These are phyloP conservation scores for Pilasporangium apinafurcum DNA, from an alignment of 352 stramenopile species.

Conservation along the genomic window DNA sequence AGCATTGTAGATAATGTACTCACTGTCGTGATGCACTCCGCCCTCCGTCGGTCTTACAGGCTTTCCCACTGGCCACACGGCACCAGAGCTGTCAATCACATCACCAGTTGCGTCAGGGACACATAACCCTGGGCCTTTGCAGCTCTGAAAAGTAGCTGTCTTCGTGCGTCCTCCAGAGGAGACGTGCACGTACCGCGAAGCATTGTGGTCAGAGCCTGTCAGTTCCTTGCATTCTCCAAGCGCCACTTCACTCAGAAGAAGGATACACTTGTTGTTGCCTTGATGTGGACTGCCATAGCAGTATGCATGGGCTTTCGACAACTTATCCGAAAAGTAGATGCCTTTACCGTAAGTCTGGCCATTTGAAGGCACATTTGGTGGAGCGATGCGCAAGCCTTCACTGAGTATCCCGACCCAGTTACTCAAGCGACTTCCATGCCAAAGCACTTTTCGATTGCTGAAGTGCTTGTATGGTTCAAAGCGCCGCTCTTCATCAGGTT, in stretches of 20 bases:
- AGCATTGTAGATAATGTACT: constrained; percentile 86
- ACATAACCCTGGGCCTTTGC: constrained; percentile 60
- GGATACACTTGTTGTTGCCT: constrained; percentile 39
- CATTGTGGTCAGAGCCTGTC: constrained; percentile 40
- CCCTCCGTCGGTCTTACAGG: constrained; percentile 40
- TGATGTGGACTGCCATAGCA: constrained; percentile 40
- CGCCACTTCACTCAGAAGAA: constrained; percentile 61
- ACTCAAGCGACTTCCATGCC: constrained; percentile 78
- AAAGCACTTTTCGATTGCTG: constrained; percentile 54
- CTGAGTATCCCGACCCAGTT: constrained; percentile 85
- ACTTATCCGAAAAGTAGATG: constrained; percentile 87
- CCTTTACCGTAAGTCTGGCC: constrained; percentile 80
- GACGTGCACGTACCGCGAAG: constrained; percentile 39
- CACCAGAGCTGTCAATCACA: constrained; percentile 43
- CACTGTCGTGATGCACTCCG: constrained; percentile 61
- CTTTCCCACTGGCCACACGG: constrained; percentile 63
- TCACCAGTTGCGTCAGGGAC: constrained; percentile 43
- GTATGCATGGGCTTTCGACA: constrained; percentile 65
- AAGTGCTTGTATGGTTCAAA: constrained; percentile 44
- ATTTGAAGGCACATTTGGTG: constrained; percentile 63
- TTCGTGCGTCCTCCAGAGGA: constrained; percentile 30
- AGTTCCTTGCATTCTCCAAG: constrained; percentile 64
- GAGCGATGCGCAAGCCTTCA: constrained; percentile 75
- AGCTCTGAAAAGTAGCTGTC: constrained; percentile 39
- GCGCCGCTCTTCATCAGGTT: constrained; percentile 32